Evolutionary conservation across 768 basidiomycete genomes (phyloP).

Genomic region (Boletus fagicola): DNA sequence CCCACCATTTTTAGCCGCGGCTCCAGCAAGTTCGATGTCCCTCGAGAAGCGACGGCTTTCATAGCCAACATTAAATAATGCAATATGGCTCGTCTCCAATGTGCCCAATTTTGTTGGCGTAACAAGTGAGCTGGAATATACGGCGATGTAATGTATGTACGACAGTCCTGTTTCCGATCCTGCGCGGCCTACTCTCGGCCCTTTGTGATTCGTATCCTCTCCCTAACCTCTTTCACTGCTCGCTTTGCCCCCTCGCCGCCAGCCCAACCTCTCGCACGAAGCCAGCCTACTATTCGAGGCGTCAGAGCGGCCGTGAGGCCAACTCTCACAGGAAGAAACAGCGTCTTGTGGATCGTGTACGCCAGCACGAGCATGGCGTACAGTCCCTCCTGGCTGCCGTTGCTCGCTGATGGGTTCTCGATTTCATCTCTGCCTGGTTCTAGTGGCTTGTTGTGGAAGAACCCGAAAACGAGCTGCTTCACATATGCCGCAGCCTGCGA

Average conservation of each 20-base stretch:
- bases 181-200: slow-evolving; percentile 15
- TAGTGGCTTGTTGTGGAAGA: slow-evolving; percentile 52
- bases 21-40: slow-evolving; percentile 13
- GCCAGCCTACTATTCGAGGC: slow-evolving; percentile 82
- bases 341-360: slow-evolving; percentile 93
- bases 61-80: background rate
- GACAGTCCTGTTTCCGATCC: background rate
- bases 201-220: slow-evolving; percentile 31
- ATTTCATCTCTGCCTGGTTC: slow-evolving; percentile 70
- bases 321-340: slow-evolving; percentile 85
- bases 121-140: slow-evolving; percentile 9
- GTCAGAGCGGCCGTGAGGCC: slow-evolving; percentile 87
- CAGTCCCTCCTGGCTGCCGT: slow-evolving; percentile 63
- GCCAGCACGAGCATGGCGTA: slow-evolving; percentile 93
- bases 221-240: slow-evolving; percentile 49
- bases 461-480: slow-evolving; percentile 45
- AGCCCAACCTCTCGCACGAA: slow-evolving; percentile 79
- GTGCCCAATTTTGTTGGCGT: background rate
- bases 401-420: slow-evolving; percentile 39
- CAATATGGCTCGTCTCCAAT: background rate
- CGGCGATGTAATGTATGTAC: slow-evolving; percentile 12
- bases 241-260: slow-evolving; percentile 67
- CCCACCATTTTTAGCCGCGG: background rate
- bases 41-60: background rate
- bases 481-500: slow-evolving; percentile 58